Evolutionary conservation across 2,329 filamentous ascomycete species (phyloP), one percentile per base, ranked within the genome.

Genomic region (Ambrosiella cleistominuta): DNA sequence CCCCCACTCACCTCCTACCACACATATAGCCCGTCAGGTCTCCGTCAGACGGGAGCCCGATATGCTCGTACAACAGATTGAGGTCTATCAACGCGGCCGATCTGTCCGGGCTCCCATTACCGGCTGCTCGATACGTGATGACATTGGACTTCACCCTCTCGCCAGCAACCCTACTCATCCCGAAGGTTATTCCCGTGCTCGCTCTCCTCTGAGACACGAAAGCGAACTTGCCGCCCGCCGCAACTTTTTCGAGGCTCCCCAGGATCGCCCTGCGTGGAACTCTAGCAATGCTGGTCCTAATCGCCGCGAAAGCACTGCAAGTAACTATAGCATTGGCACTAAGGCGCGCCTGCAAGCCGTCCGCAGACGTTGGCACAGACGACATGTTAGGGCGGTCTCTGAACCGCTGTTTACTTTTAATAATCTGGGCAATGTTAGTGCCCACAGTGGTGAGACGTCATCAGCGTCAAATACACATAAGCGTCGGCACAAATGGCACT

Each of bases 391-490:
- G 8, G 59, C 59, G 7, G 49, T 57, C 7, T 60, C 59, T 3
- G 59, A 60, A 42, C 59, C 59, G 9, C 44, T 39, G 15, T 54
- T 37, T 19, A 56, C 47, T 7, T 60, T 53, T 49, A 49, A 60
- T n/a, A 47, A 56, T 17, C 50, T 60, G 47, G 36, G n/a, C 9
- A 45, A 56, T 19, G 12, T 45, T 36, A 27, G 39, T 39, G 54
- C 47, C 7, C 12, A 39, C 38, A 51, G 6, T 37, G 38, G 49
- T 15, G 35, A 38, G 37, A 40, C 9, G 9, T 39, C 13, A 11
- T 35, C 47, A 8, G 37, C n/a, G 27, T 27, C 27, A 3, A 27
- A 27, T 27, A 27, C 27, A 2, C 27, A 27, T 27, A 51, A 13
- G 44, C n/a, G n/a, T 8, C n/a, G n/a, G n/a, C 13, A 13, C 7